These are phyloP conservation scores for Candida khao-thaluensis DNA, from an alignment of 805 yeast genomes.

Conservation along the genomic window DNA sequence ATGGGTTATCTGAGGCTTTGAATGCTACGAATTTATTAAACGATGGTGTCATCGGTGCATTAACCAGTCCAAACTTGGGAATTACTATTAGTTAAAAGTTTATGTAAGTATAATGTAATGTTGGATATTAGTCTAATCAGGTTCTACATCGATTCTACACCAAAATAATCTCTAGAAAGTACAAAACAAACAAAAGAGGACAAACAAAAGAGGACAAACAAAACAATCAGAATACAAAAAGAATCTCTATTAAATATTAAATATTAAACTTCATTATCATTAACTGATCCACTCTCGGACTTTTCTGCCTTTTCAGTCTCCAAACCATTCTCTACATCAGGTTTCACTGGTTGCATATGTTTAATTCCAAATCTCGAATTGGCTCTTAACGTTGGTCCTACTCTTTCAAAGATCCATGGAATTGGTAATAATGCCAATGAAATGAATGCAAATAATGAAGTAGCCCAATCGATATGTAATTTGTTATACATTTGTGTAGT, in stretches of 20 bases:
- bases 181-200: too few relatives aligned
- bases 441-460: slow-evolving; percentile 63
- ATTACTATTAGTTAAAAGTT: slow-evolving; percentile 14
- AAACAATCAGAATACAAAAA: not conserved
- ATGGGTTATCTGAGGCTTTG: slow-evolving; percentile 17
- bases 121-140: too few relatives aligned
- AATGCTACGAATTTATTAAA: slow-evolving; percentile 18
- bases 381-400: slow-evolving; percentile 58
- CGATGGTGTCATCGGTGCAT: slow-evolving; percentile 16
- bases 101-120: too few relatives aligned
- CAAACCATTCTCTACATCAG: not conserved
- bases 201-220: too few relatives aligned
- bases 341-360: slow-evolving; percentile 30
- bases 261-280: slow-evolving; percentile 1
- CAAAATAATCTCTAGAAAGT: too few relatives aligned
- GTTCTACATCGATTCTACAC: too few relatives aligned
- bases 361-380: slow-evolving; percentile 60
- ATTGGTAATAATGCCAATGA: slow-evolving; percentile 70
- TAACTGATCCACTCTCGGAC: not conserved
- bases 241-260: slow-evolving; percentile 1
- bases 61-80: slow-evolving; percentile 18
- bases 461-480: slow-evolving; percentile 78
- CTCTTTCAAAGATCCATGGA: slow-evolving; percentile 64
- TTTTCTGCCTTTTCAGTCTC: not conserved
- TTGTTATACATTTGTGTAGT: slow-evolving; percentile 78